phyloP scores from a whole-genome alignment of 179 eudicot species.

The Spinacia oleracea region DNA sequence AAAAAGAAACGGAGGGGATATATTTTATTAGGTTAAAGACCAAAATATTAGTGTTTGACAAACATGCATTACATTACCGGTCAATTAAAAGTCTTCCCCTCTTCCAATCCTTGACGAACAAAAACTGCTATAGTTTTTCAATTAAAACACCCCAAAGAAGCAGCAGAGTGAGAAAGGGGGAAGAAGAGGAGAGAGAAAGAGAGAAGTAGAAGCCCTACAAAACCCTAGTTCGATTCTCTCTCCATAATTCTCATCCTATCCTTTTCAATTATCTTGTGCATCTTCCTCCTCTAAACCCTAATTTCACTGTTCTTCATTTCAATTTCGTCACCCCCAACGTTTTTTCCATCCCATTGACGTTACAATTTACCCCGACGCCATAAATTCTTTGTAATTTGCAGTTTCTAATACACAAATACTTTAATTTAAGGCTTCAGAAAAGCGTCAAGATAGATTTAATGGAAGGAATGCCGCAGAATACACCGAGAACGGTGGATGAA shows the following conservation, averaged over 20 bases:
- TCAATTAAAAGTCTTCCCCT: background rate
- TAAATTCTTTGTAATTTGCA: background rate
- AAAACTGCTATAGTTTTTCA: background rate
- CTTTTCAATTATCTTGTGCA: constrained; percentile 23
- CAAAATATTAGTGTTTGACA: too few relatives aligned
- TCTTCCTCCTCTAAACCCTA: constrained; percentile 26
- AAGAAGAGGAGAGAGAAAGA: background rate
- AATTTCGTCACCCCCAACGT: constrained; percentile 3
- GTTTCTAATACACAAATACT: background rate
- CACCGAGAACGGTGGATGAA: constrained; percentile 40
- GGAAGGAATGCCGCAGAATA: constrained; percentile 36
- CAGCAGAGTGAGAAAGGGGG: background rate
- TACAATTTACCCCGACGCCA: background rate
- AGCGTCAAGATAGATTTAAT: constrained; percentile 15
- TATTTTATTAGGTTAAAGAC: too few relatives aligned
- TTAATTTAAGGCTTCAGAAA: background rate
- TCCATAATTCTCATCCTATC: background rate
- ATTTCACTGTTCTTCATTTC: constrained; percentile 19
- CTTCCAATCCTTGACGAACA: background rate
- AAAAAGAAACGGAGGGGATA: too few relatives aligned
- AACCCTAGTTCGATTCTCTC: constrained; percentile 34
- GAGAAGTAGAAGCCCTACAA: constrained; percentile 15
- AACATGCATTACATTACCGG: background rate
- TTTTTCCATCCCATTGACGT: background rate
- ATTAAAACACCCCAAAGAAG: background rate